Conservation (phyloP, 2,329 filamentous ascomycete genomes). For the Clonostachys rhizophaga region DNA sequence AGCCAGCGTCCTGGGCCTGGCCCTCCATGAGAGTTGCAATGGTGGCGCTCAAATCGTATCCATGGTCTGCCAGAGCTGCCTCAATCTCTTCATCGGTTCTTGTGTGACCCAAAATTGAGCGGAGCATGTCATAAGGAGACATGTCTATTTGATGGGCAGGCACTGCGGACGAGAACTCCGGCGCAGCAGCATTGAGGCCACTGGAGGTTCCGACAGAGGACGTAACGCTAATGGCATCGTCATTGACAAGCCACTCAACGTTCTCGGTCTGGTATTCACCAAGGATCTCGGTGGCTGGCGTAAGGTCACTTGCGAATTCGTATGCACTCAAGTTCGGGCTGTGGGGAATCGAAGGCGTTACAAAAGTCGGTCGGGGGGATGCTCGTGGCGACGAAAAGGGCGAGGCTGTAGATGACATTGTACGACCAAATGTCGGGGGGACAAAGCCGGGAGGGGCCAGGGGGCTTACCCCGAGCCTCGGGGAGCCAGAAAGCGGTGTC, state of each 20-base stretch:
- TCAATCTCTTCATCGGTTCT: slow-evolving; percentile 94
- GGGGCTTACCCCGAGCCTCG: slow-evolving; percentile 76
- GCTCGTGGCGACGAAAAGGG: slow-evolving; percentile 93
- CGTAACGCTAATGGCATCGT: slow-evolving; percentile 74
- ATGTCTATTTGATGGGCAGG: slow-evolving; percentile 74
- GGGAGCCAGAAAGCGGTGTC: slow-evolving; percentile 79
- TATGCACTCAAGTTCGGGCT: slow-evolving; percentile 93
- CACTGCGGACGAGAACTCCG: slow-evolving; percentile 61
- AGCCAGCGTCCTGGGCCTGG: slow-evolving; percentile 37
- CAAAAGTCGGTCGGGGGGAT: slow-evolving; percentile 85
- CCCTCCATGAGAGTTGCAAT: slow-evolving; percentile 84
- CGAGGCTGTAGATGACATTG: slow-evolving; percentile 75
- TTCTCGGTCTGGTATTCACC: slow-evolving; percentile 91
- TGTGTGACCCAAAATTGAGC: slow-evolving; percentile 86
- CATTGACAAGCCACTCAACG: slow-evolving; percentile 95
- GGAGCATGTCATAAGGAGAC: slow-evolving; percentile 96
- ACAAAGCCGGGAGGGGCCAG: slow-evolving; percentile 80
- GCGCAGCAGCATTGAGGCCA: slow-evolving; percentile 71
- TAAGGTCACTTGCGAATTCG: slow-evolving; percentile 81
- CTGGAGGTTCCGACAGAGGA: slow-evolving; percentile 68
- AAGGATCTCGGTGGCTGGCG: slow-evolving; percentile 78
- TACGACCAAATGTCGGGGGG: slow-evolving; percentile 67
- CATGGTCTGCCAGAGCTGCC: slow-evolving; percentile 79
- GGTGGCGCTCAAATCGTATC: slow-evolving; percentile 90
- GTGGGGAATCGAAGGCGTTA: slow-evolving; percentile 84